These are phyloP conservation scores for Pleurotus salmoneostramineus DNA, from an alignment of 768 basidiomycete species.

Conservation along the genomic window DNA sequence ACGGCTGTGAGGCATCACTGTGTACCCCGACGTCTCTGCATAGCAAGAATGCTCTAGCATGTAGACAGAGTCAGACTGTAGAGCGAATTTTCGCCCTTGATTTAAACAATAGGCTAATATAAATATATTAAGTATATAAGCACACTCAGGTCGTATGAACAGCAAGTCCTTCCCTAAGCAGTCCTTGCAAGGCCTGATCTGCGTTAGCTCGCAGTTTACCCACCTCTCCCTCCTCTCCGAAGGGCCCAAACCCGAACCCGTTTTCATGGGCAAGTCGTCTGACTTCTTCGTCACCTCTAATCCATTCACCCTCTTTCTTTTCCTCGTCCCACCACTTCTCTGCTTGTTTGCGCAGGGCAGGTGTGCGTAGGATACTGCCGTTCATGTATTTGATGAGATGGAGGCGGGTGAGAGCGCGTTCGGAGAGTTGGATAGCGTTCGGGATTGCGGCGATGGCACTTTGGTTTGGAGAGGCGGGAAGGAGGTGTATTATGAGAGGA, in stretches of 20 bases:
- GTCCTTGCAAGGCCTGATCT: conserved; percentile 22
- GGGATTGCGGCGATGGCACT: conserved; percentile 21
- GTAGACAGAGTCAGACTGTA: too few relatives aligned
- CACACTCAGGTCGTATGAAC: not conserved
- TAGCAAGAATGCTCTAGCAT: too few relatives aligned
- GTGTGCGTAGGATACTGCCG: conserved; percentile 53
- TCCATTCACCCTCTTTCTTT: conserved; percentile 45
- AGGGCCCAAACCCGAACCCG: conserved; percentile 33
- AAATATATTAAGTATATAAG: not conserved
- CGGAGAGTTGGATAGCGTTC: conserved; percentile 19
- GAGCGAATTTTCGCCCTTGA: too few relatives aligned
- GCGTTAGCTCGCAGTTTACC: conserved; percentile 29
- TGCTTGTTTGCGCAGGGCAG: conserved; percentile 41
- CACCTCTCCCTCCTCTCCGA: conserved; percentile 20
- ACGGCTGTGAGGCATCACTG: too few relatives aligned
- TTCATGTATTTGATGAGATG: conserved; percentile 54
- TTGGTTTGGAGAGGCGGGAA: conserved; percentile 30
- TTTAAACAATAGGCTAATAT: too few relatives aligned
- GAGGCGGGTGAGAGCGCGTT: conserved; percentile 36
- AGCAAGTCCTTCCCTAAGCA: not conserved
- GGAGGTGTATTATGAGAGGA: conserved; percentile 44
- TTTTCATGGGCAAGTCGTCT: conserved; percentile 40
- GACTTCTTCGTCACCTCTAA: conserved; percentile 45
- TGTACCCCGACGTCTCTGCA: too few relatives aligned
- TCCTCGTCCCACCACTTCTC: conserved; percentile 56